These are phyloP conservation scores for Sextonia rubra DNA, from an alignment of 164 flowering plant genomes.

Conservation along the genomic window DNA sequence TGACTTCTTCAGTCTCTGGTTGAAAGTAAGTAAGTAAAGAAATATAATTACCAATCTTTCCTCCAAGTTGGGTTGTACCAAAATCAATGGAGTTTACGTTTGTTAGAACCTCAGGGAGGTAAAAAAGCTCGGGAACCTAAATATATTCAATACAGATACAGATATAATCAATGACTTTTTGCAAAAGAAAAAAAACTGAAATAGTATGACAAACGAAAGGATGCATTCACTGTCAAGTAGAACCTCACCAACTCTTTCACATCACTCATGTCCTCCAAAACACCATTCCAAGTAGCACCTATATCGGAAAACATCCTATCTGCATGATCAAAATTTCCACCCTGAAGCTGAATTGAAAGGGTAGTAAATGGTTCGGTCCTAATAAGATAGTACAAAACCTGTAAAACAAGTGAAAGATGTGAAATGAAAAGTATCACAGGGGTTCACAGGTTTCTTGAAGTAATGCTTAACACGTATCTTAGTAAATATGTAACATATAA, in stretches of 20 bases:
- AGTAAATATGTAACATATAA: too few species aligned
- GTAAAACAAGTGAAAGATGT: conserved; percentile 18
- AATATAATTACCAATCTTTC: conserved; percentile 64
- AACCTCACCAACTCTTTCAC: conserved; percentile 89
- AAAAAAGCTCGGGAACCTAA: conserved; percentile 97
- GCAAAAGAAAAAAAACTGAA: not conserved
- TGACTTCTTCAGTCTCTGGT: not conserved
- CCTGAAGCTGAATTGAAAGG: conserved; percentile 92
- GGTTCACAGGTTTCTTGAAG: not conserved
- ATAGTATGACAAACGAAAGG: not conserved
- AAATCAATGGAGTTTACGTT: conserved; percentile 88
- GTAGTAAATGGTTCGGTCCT: conserved; percentile 96
- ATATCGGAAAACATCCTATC: conserved; percentile 97
- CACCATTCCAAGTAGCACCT: conserved; percentile 89
- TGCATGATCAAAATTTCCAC: conserved; percentile 97
- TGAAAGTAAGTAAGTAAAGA: not conserved
- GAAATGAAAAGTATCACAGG: conserved; percentile 9
- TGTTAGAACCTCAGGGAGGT: conserved; percentile 84
- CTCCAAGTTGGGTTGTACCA: conserved; percentile 95
- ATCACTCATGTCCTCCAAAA: conserved; percentile 98
- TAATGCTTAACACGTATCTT: not conserved
- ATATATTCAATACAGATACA: conserved; percentile 11
- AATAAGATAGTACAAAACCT: conserved; percentile 90
- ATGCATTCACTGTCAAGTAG: not conserved
- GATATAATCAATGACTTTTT: not conserved